Evolutionary conservation across 257 asterid species (phyloP).

Genomic region (Cordia subcordata): DNA sequence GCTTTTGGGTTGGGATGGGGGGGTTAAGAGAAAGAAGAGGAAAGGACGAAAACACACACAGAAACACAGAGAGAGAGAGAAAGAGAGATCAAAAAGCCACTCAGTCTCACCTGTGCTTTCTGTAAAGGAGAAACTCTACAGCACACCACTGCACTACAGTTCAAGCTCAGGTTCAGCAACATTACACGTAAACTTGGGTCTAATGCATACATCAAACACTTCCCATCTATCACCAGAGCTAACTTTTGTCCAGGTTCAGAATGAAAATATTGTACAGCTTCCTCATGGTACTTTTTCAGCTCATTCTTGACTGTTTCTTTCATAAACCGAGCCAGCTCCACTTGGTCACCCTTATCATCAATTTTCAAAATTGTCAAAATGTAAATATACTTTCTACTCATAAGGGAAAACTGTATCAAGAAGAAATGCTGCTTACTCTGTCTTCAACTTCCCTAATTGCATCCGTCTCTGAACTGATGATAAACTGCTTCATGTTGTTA

Average conservation of each 20-base stretch:
- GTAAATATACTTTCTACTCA: neutral
- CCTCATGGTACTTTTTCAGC: constrained; percentile 65
- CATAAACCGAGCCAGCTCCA: constrained; percentile 93
- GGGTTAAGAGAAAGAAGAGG: too few relatives aligned
- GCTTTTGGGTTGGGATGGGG: too few relatives aligned
- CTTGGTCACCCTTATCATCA: constrained; percentile 76
- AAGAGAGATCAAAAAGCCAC: too few relatives aligned
- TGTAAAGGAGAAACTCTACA: constrained; percentile 99
- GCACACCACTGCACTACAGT: constrained; percentile 96
- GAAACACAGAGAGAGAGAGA: too few relatives aligned
- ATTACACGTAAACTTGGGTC: constrained; percentile 93
- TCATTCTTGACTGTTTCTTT: constrained; percentile 77
- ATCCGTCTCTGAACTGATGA: constrained; percentile 92
- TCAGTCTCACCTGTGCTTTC: constrained; percentile 77
- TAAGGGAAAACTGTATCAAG: neutral
- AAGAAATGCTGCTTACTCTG: constrained; percentile 44
- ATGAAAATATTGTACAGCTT: constrained; percentile 61
- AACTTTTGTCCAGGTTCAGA: constrained; percentile 61
- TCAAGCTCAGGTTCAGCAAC: constrained; percentile 91
- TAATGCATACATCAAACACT: constrained; percentile 98
- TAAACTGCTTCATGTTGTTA: constrained; percentile 92
- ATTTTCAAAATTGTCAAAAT: constrained; percentile 10
- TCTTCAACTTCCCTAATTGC: constrained; percentile 94
- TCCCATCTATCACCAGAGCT: constrained; percentile 95
- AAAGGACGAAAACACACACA: too few relatives aligned